Percentiles rank a stretch among this genome's conserved stretches.
Conservation (phyloP, 2,329 filamentous ascomycete genomes). For the Penicillium sp. region DNA sequence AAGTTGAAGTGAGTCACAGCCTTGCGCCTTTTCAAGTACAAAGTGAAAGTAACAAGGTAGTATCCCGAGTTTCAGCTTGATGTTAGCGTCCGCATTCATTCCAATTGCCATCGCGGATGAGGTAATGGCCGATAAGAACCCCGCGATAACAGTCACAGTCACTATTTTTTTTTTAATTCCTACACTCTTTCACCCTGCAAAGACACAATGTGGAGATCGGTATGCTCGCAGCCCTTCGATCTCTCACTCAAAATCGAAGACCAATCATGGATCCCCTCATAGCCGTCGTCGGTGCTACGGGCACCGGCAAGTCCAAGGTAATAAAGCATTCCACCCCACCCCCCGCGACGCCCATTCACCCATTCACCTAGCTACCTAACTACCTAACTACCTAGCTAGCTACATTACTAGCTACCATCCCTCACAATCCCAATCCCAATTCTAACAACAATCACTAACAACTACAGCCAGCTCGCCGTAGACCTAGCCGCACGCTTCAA, state of each 20-base stretch:
- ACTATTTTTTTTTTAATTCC: conserved; percentile 7
- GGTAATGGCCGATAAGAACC: conserved; percentile 24
- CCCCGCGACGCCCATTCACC: too few species aligned
- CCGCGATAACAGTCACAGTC: conserved; percentile 17
- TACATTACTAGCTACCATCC: not conserved
- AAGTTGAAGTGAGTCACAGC: not conserved
- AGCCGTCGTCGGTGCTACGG: conserved; percentile 85
- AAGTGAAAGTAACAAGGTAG: not conserved
- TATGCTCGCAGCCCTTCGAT: conserved; percentile 40
- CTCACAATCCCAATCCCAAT: not conserved
- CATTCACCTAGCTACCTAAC: not conserved
- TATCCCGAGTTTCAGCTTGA: conserved; percentile 3
- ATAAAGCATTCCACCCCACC: conserved; percentile 26
- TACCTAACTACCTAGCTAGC: not conserved
- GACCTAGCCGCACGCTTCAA: conserved; percentile 82
- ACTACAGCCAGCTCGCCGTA: conserved; percentile 74
- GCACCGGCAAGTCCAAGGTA: conserved; percentile 92
- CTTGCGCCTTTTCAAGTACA: not conserved
- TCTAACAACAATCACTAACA: conserved; percentile 29
- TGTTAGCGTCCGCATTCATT: conserved; percentile 7
- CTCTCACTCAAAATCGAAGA: conserved; percentile 28
- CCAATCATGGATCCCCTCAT: conserved; percentile 66
- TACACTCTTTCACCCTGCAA: not conserved
- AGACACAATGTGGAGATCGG: conserved; percentile 10
- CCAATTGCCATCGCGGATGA: conserved; percentile 23